Percentiles rank a stretch among this genome's conserved stretches.
Evolutionary conservation across 495 filamentous ascomycete species (phyloP).

Genomic region (Evansstolkia leycettana): DNA sequence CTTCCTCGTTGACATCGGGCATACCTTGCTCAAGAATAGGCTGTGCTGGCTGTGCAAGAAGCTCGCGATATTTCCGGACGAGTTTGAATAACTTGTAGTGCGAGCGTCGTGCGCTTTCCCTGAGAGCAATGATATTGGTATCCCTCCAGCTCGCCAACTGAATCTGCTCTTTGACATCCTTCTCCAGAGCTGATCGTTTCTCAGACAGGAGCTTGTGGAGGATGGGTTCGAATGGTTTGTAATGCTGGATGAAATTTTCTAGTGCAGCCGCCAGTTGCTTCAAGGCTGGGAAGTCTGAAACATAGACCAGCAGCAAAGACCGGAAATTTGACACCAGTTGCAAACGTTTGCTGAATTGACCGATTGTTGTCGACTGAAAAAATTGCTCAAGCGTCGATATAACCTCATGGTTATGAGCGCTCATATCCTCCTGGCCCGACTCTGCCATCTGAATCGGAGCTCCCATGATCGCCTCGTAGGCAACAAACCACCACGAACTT

Average conservation of each 20-base stretch:
- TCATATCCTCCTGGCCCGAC: conserved; percentile 39
- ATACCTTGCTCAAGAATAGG: conserved; percentile 51
- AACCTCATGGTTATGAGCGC: conserved; percentile 51
- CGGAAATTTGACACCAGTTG: conserved; percentile 61
- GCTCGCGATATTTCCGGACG: conserved; percentile 72
- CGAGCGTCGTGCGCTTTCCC: conserved; percentile 77
- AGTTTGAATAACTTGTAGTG: conserved; percentile 86
- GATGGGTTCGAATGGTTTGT: conserved; percentile 50
- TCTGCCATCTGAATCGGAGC: conserved; percentile 53
- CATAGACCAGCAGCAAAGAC: conserved; percentile 33
- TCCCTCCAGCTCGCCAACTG: conserved; percentile 92
- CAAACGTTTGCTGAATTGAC: conserved; percentile 66
- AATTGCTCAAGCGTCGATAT: conserved; percentile 63
- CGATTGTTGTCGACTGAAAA: conserved; percentile 58
- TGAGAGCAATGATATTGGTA: conserved; percentile 77
- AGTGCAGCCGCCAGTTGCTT: conserved; percentile 43
- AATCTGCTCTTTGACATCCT: conserved; percentile 76
- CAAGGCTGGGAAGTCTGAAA: conserved; percentile 42
- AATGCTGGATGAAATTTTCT: conserved; percentile 65
- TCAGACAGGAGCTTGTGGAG: conserved; percentile 49
- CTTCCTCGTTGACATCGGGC: conserved; percentile 36
- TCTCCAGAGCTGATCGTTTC: conserved; percentile 58
- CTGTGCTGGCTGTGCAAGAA: conserved; percentile 61
- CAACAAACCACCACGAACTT: conserved; percentile 90
- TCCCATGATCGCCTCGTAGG: conserved; percentile 76